Percentiles rank a stretch among this genome's conserved stretches.
Conservation (phyloP, 1,139 yeast species). For the Zhuliangozyma blackwelliae region DNA sequence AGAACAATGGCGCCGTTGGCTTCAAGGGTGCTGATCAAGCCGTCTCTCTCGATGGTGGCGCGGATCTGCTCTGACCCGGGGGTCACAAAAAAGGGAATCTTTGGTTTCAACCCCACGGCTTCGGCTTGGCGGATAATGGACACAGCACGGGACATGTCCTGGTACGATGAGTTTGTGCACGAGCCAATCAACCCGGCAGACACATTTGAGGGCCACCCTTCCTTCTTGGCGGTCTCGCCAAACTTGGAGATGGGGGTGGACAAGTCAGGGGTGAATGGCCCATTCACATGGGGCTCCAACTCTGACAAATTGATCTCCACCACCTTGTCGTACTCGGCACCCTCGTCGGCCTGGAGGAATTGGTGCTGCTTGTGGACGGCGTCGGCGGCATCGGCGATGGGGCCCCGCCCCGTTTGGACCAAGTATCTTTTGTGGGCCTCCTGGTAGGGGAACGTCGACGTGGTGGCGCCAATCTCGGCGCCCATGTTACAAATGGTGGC, state of each 20-base stretch:
- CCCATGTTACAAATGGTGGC: constrained; percentile 99
- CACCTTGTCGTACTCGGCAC: constrained; percentile 78
- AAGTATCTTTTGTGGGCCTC: constrained; percentile 81
- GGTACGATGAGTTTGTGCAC: constrained; percentile 95
- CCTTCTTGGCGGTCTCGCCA: constrained; percentile 56
- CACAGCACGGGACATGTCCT: constrained; percentile 95
- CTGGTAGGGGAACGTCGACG: constrained; percentile 94
- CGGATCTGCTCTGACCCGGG: constrained; percentile 99
- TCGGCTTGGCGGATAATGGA: constrained; percentile 84
- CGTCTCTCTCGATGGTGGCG: constrained; percentile 96
- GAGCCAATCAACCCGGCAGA: constrained; percentile 95
- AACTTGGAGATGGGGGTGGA: constrained; percentile 79
- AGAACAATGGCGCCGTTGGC: constrained; percentile 84
- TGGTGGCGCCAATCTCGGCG: constrained; percentile 98
- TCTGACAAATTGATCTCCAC: constrained; percentile 71
- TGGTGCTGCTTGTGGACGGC: constrained; percentile 56
- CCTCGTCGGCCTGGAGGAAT: constrained; percentile 73
- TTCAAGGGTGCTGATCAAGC: constrained; percentile 73
- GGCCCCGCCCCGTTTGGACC: constrained; percentile 73
- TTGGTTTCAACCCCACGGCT: constrained; percentile 82
- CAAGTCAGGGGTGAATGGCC: constrained; percentile 94
- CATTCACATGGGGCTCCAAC: constrained; percentile 87
- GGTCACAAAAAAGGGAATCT: constrained; percentile 87
- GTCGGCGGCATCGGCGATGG: constrained; percentile 76
- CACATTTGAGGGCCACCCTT: constrained; percentile 78